These are phyloP conservation scores for Monascus ruber DNA, from an alignment of 2,329 filamentous ascomycete genomes.

Conservation along the genomic window DNA sequence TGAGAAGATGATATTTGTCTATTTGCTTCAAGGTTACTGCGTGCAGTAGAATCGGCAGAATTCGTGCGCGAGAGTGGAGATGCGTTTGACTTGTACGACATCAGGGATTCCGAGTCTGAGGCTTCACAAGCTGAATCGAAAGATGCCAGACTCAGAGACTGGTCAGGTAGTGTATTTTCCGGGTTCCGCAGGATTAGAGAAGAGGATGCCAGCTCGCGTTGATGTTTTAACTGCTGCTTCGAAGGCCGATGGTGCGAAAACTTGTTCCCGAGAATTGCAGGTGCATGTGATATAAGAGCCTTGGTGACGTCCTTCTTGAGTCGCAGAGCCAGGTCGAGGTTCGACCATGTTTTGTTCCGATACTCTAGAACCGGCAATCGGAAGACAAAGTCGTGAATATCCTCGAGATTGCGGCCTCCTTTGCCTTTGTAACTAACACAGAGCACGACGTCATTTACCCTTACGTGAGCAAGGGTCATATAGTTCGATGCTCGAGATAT, in stretches of 20 bases:
- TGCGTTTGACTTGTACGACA: slow-evolving; percentile 24
- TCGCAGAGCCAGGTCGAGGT: slow-evolving; percentile 81
- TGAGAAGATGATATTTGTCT: slow-evolving; percentile 18
- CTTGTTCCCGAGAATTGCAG: slow-evolving; percentile 95
- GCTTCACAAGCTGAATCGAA: slow-evolving; percentile 28
- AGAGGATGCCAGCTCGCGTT: slow-evolving; percentile 74
- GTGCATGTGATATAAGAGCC: slow-evolving; percentile 87
- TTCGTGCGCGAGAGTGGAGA: slow-evolving; percentile 25
- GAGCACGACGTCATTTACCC: slow-evolving; percentile 86
- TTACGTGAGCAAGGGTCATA: slow-evolving; percentile 94
- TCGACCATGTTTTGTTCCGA: slow-evolving; percentile 98
- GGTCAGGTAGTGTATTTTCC: slow-evolving; percentile 15
- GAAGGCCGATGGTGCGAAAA: slow-evolving; percentile 78
- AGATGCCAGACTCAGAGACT: slow-evolving; percentile 2
- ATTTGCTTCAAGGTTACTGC: slow-evolving; percentile 12
- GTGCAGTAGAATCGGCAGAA: slow-evolving; percentile 23
- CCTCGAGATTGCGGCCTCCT: slow-evolving; percentile 87
- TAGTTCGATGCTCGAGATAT: slow-evolving; percentile 89
- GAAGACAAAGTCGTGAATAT: slow-evolving; percentile 97
- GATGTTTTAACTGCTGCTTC: slow-evolving; percentile 60
- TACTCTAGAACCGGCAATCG: slow-evolving; percentile 88
- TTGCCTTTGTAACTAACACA: slow-evolving; percentile 96
- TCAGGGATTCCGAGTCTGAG: slow-evolving; percentile 24
- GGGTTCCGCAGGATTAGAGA: slow-evolving; percentile 50
- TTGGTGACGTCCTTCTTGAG: slow-evolving; percentile 92